Base-by-base conservation (phyloP, 2,329 filamentous ascomycete species). In the Curvularia sp. region DNA sequence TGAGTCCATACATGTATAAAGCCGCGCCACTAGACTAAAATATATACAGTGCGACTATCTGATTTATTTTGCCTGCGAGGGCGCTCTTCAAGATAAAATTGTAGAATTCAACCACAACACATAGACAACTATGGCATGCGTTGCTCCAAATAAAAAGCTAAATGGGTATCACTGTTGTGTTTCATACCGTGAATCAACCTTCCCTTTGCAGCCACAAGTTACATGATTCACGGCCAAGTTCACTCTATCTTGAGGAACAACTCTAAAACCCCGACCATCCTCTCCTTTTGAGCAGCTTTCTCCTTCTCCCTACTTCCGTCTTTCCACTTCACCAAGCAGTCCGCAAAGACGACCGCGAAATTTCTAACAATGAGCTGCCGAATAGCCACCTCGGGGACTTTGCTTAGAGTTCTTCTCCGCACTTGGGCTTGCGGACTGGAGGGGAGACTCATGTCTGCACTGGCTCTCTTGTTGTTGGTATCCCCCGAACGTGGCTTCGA, bases 251-350 rank as follows among this genome's bases (percentile, higher is more conserved):
- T 21, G 43, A 92, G 71, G 64, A 96, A 96, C 27, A 92, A 79
- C 72, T 93, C 90, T 28, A 96, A 73, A 12, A 93, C 77, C 9
- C 83, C 83, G 55, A 83, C 82, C 79, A 87, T 89, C 72, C 85
- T 85, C 56, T 90, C 90, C 62, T 88, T 87, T 13, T 82, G 76
- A 0, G 79, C 77, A 59, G 82, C 87, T 64, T 79, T 85, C 59
- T 90, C 89, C 75, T 85, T 86, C 5, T 86, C 85, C 59, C 77
- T 82, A 19, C 65, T 68, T 2, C 60, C 59, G 4, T 73, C 66
- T 1, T 79, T 72, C 2, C 79, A 73, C 7, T 88, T 83, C 58
- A 93, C 89, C 12, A 92, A 80, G 0, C 86, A 80, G 1, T 80
- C 79, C 1, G 86, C 85, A 64, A 95, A 89, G 0, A 92, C 77